Conservation (phyloP, 495 filamentous ascomycete genomes). For the Rhizodiscina lignyota region DNA sequence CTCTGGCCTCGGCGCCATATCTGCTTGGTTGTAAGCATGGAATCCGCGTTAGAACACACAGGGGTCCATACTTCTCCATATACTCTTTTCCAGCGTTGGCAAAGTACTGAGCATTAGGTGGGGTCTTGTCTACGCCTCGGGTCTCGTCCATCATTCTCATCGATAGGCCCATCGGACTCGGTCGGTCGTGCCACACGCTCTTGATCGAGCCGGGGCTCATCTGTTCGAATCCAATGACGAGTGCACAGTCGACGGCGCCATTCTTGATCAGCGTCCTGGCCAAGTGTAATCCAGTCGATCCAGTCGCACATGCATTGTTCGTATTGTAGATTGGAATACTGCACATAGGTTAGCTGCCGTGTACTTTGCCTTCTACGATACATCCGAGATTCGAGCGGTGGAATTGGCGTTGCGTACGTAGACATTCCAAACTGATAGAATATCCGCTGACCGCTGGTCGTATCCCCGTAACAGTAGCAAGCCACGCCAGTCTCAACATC, state of each 20-base stretch:
- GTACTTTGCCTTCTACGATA: no score
- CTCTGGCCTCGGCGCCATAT: slow-evolving; percentile 65
- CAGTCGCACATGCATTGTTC: slow-evolving; percentile 94
- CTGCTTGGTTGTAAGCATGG: slow-evolving; percentile 24
- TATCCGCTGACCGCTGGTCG: slow-evolving; percentile 81
- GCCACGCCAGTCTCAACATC: slow-evolving; percentile 86
- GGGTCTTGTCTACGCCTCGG: slow-evolving; percentile 56
- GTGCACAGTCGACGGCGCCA: slow-evolving; percentile 64
- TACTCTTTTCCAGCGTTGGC: slow-evolving; percentile 89
- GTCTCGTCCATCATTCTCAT: slow-evolving; percentile 67
- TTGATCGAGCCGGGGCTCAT: slow-evolving; percentile 76
- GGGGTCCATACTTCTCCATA: slow-evolving; percentile 62
- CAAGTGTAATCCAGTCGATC: slow-evolving; percentile 70
- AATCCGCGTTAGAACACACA: neutral
- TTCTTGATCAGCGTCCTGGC: slow-evolving; percentile 59
- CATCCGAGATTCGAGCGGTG: no score
- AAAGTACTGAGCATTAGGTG: slow-evolving; percentile 79
- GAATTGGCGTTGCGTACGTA: slow-evolving; percentile 52
- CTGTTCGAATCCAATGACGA: slow-evolving; percentile 92
- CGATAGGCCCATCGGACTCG: slow-evolving; percentile 53
- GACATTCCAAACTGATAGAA: slow-evolving; percentile 98
- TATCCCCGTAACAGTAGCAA: slow-evolving; percentile 92
- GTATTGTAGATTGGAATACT: slow-evolving; percentile 11
- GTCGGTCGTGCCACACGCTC: slow-evolving; percentile 58
- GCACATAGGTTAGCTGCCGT: no score